Evolutionary conservation across 2,329 filamentous ascomycete genomes (phyloP).

Genomic region (Didymella pomorum): DNA sequence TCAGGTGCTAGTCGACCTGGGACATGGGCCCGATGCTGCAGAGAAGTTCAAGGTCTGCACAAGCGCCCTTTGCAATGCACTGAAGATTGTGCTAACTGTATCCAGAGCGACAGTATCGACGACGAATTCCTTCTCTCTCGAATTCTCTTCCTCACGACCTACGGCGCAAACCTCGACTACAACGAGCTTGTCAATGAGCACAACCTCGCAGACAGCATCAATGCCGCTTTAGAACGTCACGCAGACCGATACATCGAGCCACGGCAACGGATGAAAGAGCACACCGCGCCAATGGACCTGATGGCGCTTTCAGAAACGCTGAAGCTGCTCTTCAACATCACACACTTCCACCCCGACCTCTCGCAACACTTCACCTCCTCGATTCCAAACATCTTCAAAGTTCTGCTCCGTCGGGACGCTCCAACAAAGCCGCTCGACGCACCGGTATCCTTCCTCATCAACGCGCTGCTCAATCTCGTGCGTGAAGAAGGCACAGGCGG

Average conservation of each 20-base stretch:
- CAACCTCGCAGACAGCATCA: slow-evolving; percentile 72
- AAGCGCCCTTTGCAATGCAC: background rate
- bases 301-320: slow-evolving; percentile 84
- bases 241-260: slow-evolving; percentile 54
- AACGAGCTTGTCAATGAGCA: slow-evolving; percentile 70
- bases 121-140: slow-evolving; percentile 87
- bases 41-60: slow-evolving; percentile 67
- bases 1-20: slow-evolving; percentile 76
- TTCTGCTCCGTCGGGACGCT: slow-evolving; percentile 70
- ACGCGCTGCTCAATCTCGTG: slow-evolving; percentile 81
- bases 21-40: slow-evolving; percentile 72
- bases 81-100: slow-evolving; percentile 8
- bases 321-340: slow-evolving; percentile 89
- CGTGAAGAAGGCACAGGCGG: slow-evolving; percentile 60
- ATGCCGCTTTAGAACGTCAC: slow-evolving; percentile 75
- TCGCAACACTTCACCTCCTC: slow-evolving; percentile 69
- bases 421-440: slow-evolving; percentile 73
- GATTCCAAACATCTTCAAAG: slow-evolving; percentile 72
- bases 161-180: slow-evolving; percentile 74
- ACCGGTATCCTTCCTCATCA: slow-evolving; percentile 75
- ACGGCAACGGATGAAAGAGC: slow-evolving; percentile 34
- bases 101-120: slow-evolving; percentile 72
- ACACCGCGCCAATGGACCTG: slow-evolving; percentile 69
- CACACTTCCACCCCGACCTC: slow-evolving; percentile 73
- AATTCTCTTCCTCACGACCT: slow-evolving; percentile 81